These are phyloP conservation scores for Kwoniella botswanensis DNA, from an alignment of 768 basidiomycete species.

Conservation along the genomic window DNA sequence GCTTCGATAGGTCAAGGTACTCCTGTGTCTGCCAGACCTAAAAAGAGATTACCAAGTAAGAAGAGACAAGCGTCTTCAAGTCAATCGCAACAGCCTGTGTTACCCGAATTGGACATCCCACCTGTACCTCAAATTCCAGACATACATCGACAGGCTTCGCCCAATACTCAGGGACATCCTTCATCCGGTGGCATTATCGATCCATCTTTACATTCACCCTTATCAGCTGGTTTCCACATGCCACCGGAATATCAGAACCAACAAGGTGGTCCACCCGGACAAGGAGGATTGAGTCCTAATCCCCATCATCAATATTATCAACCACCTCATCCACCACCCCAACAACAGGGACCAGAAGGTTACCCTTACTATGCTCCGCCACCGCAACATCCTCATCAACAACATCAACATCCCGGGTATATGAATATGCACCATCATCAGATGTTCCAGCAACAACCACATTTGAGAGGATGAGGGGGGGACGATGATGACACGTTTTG, in stretches of 20 bases:
- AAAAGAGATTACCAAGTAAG: conserved; percentile 47
- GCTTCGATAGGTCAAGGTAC: conserved; percentile 41
- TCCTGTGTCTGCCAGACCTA: conserved; percentile 40
- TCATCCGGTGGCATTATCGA: conserved; percentile 19
- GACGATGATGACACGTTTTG: background rate
- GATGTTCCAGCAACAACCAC: conserved; percentile 34
- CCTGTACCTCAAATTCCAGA: conserved; percentile 55
- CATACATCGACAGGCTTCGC: conserved; percentile 44
- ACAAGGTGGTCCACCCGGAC: conserved; percentile 6
- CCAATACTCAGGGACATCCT: conserved; percentile 23
- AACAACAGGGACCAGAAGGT: conserved; percentile 30
- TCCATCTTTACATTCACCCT: conserved; percentile 38
- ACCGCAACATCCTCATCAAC: conserved; percentile 25
- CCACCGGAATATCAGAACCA: conserved; percentile 36
- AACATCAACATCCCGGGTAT: conserved; percentile 17
- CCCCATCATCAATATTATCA: conserved; percentile 16
- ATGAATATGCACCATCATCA: conserved; percentile 35
- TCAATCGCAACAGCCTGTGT: conserved; percentile 2
- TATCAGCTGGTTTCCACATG: conserved; percentile 38
- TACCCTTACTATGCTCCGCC: conserved; percentile 30
- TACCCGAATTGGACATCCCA: conserved; percentile 34
- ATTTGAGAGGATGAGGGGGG: conserved; percentile 2
- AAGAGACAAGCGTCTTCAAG: conserved; percentile 33
- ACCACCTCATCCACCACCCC: conserved; percentile 24
- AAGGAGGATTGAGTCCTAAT: conserved; percentile 11